phyloP scores from a whole-genome alignment of 2,329 filamentous ascomycete species.

The Phaeosphaeriaceae sp. region DNA sequence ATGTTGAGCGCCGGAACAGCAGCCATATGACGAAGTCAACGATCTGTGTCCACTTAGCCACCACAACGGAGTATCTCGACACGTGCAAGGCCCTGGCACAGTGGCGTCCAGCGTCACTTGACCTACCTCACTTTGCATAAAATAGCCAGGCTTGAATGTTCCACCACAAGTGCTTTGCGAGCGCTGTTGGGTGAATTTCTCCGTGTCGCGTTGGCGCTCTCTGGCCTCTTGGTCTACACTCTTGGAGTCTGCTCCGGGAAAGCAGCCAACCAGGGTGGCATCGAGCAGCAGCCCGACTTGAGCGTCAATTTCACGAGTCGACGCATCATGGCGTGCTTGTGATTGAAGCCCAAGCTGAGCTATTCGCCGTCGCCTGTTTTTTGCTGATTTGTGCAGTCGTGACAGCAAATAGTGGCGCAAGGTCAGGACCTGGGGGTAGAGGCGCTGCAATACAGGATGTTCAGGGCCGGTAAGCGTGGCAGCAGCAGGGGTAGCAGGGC shows the following conservation, averaged over 20 bases:
- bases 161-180: slow-evolving; percentile 39
- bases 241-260: slow-evolving; percentile 43
- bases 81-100: background rate
- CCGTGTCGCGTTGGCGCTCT: slow-evolving; percentile 50
- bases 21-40: slow-evolving; percentile 70
- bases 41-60: slow-evolving; percentile 46
- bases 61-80: background rate
- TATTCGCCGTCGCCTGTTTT: slow-evolving; percentile 57
- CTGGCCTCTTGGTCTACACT: slow-evolving; percentile 58
- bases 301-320: slow-evolving; percentile 47
- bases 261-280: slow-evolving; percentile 69
- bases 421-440: slow-evolving; percentile 71
- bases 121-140: slow-evolving; percentile 55
- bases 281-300: slow-evolving; percentile 70
- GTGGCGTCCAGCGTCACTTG: slow-evolving; percentile 2
- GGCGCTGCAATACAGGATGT: slow-evolving; percentile 72
- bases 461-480: slow-evolving; percentile 45
- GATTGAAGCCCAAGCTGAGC: slow-evolving; percentile 41
- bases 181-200: slow-evolving; percentile 55
- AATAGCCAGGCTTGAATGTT: slow-evolving; percentile 41
- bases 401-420: slow-evolving; percentile 75
- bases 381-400: slow-evolving; percentile 72
- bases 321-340: slow-evolving; percentile 28
- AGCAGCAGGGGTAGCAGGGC: slow-evolving; percentile 34
- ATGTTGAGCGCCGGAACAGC: slow-evolving; percentile 70